Conservation (phyloP, 345 rosid genomes). For the Erysimum cheiranthoides region DNA sequence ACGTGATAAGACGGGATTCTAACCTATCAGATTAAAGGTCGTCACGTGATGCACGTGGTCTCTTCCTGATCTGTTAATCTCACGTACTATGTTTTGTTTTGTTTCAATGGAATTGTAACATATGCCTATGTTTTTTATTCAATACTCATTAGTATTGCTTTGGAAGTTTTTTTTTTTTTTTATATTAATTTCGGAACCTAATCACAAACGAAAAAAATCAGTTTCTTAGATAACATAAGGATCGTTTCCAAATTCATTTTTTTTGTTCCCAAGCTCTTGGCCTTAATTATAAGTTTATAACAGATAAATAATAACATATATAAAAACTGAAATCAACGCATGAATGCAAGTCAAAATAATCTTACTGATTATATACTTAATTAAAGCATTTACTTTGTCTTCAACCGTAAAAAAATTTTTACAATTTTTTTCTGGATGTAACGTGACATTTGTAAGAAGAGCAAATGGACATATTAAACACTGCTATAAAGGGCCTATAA, state of each 20-base stretch:
- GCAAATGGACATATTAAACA: not conserved
- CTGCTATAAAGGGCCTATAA: not conserved
- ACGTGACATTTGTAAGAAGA: not conserved
- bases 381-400: too few relatives aligned
- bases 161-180: too few relatives aligned
- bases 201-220: not conserved
- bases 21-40: conserved; percentile 28
- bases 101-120: not conserved
- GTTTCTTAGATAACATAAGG: not conserved
- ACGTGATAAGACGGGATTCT: conserved; percentile 44
- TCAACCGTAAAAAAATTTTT: too few relatives aligned
- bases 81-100: not conserved
- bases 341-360: too few relatives aligned
- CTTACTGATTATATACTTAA: too few relatives aligned
- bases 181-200: not conserved
- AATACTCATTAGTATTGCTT: not conserved
- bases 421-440: too few relatives aligned
- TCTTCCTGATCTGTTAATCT: conserved; percentile 15
- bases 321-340: not conserved
- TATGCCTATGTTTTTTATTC: not conserved
- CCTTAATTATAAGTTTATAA: not conserved
- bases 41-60: conserved; percentile 43
- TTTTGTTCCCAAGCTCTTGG: not conserved
- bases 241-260: not conserved
- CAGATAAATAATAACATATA: not conserved